Percentiles rank a stretch among this genome's conserved stretches.
Conservation (phyloP, 306 rosid species). For the Canavalia gladiata region DNA sequence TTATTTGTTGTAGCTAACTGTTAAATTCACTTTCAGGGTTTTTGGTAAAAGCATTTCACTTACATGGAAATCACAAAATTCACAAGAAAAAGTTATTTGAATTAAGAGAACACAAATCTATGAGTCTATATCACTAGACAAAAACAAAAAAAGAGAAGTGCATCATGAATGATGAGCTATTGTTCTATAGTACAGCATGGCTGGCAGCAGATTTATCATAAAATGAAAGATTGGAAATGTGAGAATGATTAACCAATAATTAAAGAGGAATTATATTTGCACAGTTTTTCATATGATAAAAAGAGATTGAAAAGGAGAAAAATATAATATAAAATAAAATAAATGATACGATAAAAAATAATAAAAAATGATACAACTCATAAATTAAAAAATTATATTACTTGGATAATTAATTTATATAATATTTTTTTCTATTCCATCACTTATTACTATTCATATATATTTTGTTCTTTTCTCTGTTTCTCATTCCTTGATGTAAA, state of each 20-base stretch:
- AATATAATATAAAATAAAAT: too few species aligned
- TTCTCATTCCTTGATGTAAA: too few species aligned
- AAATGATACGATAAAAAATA: too few species aligned
- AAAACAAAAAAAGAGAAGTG: background rate
- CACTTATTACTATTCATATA: too few species aligned
- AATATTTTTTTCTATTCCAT: too few species aligned
- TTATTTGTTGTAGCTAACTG: background rate
- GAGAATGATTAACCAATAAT: conserved; percentile 37
- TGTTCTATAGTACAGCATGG: conserved; percentile 1
- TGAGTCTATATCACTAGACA: conserved; percentile 32
- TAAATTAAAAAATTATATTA: too few species aligned
- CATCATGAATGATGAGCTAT: background rate
- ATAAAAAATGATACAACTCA: too few species aligned
- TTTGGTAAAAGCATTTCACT: conserved; percentile 16
- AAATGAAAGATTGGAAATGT: background rate
- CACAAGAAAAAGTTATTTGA: background rate
- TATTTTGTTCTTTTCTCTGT: too few species aligned
- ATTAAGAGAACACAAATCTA: conserved; percentile 20
- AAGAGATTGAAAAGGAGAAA: too few species aligned
- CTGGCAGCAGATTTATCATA: conserved; percentile 36
- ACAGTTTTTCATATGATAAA: too few species aligned
- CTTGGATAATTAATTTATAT: too few species aligned
- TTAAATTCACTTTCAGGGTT: conserved; percentile 2
- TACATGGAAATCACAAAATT: conserved; percentile 7
- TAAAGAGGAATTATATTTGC: too few species aligned